Conservation (phyloP, 2,329 filamentous ascomycete species). For the Albifimbria verrucaria region DNA sequence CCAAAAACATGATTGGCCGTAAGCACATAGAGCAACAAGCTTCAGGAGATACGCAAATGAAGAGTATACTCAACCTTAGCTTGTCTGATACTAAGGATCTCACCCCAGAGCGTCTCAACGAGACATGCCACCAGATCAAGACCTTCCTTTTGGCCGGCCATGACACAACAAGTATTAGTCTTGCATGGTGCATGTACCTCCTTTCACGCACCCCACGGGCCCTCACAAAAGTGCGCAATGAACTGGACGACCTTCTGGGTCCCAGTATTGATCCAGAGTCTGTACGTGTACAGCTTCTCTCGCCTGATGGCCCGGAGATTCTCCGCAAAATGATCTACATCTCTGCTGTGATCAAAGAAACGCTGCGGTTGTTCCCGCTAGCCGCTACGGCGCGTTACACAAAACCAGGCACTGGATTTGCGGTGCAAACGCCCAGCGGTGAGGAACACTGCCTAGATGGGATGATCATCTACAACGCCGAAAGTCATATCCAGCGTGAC, state of each 20-base stretch:
- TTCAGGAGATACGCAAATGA: slow-evolving; percentile 6
- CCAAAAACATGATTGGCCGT: background rate
- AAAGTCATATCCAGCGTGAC: slow-evolving; percentile 31
- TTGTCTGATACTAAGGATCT: slow-evolving; percentile 24
- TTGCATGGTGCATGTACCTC: slow-evolving; percentile 35
- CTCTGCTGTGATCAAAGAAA: slow-evolving; percentile 36
- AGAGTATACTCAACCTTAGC: slow-evolving; percentile 26
- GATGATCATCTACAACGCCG: slow-evolving; percentile 30
- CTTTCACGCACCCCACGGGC: slow-evolving; percentile 27
- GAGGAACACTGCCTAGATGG: slow-evolving; percentile 26
- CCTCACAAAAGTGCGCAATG: slow-evolving; percentile 23
- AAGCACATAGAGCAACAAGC: background rate
- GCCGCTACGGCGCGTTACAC: slow-evolving; percentile 19
- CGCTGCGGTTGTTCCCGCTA: slow-evolving; percentile 29
- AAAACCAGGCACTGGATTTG: slow-evolving; percentile 16
- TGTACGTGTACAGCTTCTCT: background rate
- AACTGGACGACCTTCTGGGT: slow-evolving; percentile 34
- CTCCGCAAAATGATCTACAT: slow-evolving; percentile 30
- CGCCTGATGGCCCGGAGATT: slow-evolving; percentile 22
- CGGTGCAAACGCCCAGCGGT: background rate
- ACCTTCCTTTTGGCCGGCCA: slow-evolving; percentile 39
- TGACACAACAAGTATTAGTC: slow-evolving; percentile 35
- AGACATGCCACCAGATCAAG: slow-evolving; percentile 33
- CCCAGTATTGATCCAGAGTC: slow-evolving; percentile 15
- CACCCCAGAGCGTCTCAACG: slow-evolving; percentile 21